These are phyloP conservation scores for Moesziomyces parantarcticus DNA, from an alignment of 1,284 basidiomycete species.

Conservation along the genomic window DNA sequence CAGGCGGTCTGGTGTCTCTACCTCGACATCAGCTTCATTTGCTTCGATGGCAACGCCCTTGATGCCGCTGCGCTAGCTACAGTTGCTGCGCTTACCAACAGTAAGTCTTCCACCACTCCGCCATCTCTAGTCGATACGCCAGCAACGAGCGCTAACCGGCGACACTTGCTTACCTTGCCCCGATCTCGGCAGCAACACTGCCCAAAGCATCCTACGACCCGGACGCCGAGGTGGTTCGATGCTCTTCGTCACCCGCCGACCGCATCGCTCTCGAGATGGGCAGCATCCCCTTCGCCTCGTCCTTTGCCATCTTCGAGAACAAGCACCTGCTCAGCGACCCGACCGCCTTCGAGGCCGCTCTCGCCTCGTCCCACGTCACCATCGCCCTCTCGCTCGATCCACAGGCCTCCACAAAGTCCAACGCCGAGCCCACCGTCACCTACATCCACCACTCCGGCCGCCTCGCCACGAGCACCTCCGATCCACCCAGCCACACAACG, in stretches of 20 bases:
- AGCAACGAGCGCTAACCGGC: background rate
- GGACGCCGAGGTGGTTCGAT: conserved; percentile 76
- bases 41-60: conserved; percentile 94
- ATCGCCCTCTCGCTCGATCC: conserved; percentile 40
- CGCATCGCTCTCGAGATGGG: conserved; percentile 71
- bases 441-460: conserved; percentile 40
- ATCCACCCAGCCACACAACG: conserved; percentile 1
- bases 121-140: too few relatives aligned
- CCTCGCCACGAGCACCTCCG: conserved; percentile 13
- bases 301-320: conserved; percentile 83
- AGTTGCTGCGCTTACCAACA: conserved; percentile 83
- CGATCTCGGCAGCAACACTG: conserved; percentile 66
- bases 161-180: background rate
- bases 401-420: conserved; percentile 7
- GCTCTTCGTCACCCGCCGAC: conserved; percentile 72
- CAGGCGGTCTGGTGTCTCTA: conserved; percentile 91
- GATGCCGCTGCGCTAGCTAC: conserved; percentile 90
- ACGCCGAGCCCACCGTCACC: conserved; percentile 14
- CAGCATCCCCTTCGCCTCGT: conserved; percentile 74
- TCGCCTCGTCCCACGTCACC: conserved; percentile 70
- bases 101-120: conserved; percentile 71
- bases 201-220: conserved; percentile 80
- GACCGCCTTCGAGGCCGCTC: conserved; percentile 87
- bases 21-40: conserved; percentile 92
- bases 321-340: conserved; percentile 82